Evolutionary conservation across 2,329 filamentous ascomycete genomes (phyloP), one percentile per base, ranked within the genome.

Genomic region (Penicillium sp.): DNA sequence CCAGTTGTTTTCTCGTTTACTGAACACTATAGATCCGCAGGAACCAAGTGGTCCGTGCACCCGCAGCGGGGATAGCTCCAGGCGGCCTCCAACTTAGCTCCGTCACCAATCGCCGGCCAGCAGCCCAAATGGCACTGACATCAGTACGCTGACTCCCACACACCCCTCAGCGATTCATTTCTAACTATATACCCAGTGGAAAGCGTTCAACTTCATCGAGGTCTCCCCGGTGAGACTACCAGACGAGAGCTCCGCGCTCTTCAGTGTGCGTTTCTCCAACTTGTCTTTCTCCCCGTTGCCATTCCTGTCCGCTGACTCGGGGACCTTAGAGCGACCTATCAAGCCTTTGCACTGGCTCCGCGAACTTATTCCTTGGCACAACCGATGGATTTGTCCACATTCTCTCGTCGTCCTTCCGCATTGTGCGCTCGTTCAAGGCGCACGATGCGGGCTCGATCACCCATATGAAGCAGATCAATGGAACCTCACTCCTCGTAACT

Each of bases 121-220:
- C 60, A 63, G 63, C 66, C 58, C 65, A 73, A 69, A 77, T 77
- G 74, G 74, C 74, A 66, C 55, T 77, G 67, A 76, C 73, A 69
- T 76, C 74, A 68, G 74, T 77, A 68, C 55, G 9, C n/a, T 23
- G 3, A 25, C 2, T 29, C 40, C 15, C 26, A 20, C 0, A 5
- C 44, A 27, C 27, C 31, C 9, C 12, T 12, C 15, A 2, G 12
- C 11, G 3, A 3, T n/a, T 31, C 2, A 8, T 23, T 2, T 29
- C 49, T 60, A 42, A 61, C 51, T 48, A 4, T 26, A 12, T 9
- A 5, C 8, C 7, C 62, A 96, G 93, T 97, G 94, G 93, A 97
- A 97, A 89, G 88, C 89, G 66, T 99, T 99, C 81, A 92, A 96
- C 82, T 99, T 99, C 87, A 97, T 99, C 84, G 91, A 97, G 77